A percentile compares a stretch with the other conserved stretches of the same genome.
phyloP scores from a whole-genome alignment of 1,139 yeast species.

The Geotrichum klebahnii region DNA sequence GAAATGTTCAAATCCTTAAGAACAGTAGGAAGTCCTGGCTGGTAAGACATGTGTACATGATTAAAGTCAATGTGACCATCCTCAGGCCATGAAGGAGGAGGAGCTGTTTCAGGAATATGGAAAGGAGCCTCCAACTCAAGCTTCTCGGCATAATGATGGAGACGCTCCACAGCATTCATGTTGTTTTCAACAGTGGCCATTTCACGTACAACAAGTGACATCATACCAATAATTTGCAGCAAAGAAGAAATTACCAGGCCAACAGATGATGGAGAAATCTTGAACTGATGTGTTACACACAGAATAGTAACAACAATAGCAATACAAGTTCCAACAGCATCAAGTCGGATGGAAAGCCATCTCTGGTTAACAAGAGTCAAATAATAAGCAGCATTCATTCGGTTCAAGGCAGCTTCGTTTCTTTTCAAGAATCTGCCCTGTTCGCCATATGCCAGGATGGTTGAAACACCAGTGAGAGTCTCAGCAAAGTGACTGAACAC shows the following conservation, averaged over 20 bases:
- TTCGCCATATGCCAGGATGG: constrained; percentile 61
- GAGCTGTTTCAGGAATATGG: constrained; percentile 48
- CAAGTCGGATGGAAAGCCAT: constrained; percentile 70
- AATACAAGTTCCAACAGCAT: constrained; percentile 48
- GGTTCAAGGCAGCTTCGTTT: constrained; percentile 51
- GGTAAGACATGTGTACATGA: constrained; percentile 61
- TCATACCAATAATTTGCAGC: constrained; percentile 30
- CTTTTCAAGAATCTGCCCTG: constrained; percentile 47
- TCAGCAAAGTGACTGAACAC: constrained; percentile 79
- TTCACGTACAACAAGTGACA: constrained; percentile 43
- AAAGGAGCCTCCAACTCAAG: constrained; percentile 61
- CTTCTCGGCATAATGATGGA: constrained; percentile 65
- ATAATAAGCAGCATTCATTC: constrained; percentile 69
- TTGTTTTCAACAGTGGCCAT: constrained; percentile 71
- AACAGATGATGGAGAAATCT: constrained; percentile 59
- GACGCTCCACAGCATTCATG: constrained; percentile 82
- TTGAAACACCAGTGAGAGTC: constrained; percentile 63
- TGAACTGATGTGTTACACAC: constrained; percentile 61
- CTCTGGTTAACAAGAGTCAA: constrained; percentile 67
- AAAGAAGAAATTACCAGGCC: constrained; percentile 62
- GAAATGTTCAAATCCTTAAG: constrained; percentile 51
- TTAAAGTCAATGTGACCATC: constrained; percentile 55
- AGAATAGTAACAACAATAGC: constrained; percentile 52
- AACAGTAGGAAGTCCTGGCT: constrained; percentile 72
- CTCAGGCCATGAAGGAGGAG: constrained; percentile 64